Base-by-base conservation (phyloP, 2,329 filamentous ascomycete species). In the Apiospora aurea region DNA sequence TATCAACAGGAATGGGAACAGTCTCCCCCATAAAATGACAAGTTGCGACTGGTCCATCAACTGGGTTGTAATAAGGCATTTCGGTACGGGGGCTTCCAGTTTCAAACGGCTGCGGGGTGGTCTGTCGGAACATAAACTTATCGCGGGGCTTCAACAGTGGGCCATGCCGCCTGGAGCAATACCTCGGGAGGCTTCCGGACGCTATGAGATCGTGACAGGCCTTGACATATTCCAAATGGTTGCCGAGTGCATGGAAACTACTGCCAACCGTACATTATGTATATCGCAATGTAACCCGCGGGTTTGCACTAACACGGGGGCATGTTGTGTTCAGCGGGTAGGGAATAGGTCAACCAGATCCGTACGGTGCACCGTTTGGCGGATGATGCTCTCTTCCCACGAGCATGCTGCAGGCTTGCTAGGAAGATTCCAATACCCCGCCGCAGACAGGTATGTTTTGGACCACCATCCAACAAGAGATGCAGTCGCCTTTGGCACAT, bases 21-120 rank as follows among this genome's bases (percentile, higher is more conserved):
- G 3, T 2, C 34, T n/a, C 18, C 38, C 34, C 29, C 57, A 64
- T 64, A n/a, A 64, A 64, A 41, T 38, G 34, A 8, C 29, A 41
- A 34, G n/a, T 47, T 29, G 41, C 70, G 70, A 71, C 38, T 71
- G 70, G 70, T 18, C 29, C 64, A 57, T 69, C 76, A 73, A 74
- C 73, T 75, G 75, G 72, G 29, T 70, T 11, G 21, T n/a, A 64
- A 64, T 64, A 6, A 41, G 34, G 57, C 13, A n/a, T 41, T 34
- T 21, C 16, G 18, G 29, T 38, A 61, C 34, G 11, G 53, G 53
- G 21, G 7, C 29, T 38, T 38, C 29, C 57, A 64, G 57, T 64
- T 41, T 38, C 57, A 64, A 51, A 64, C 57, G 5, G 57, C n/a
- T 64, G 57, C 34, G 57, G 57, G 57, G 57, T 41, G 57, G 21